Evolutionary conservation across 805 yeast genomes (phyloP).

Genomic region (Wickerhamiella alocasiicola): DNA sequence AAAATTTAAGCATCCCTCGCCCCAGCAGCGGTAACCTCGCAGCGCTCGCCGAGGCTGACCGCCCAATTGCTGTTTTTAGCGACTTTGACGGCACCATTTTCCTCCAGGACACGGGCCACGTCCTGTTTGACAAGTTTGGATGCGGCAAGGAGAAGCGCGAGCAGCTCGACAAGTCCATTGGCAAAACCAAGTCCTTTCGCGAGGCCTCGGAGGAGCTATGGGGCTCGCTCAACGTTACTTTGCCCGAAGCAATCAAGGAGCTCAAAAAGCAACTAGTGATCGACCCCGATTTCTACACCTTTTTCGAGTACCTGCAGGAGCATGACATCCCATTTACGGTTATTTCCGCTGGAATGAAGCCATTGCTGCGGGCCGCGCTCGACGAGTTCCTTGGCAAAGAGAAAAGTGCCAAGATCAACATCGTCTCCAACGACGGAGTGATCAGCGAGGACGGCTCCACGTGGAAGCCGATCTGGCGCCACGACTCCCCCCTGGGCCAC

Average conservation of each 20-base stretch:
- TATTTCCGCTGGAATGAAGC: slow-evolving; percentile 34
- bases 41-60: slow-evolving; percentile 21
- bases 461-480: slow-evolving; percentile 34
- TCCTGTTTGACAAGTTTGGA: slow-evolving; percentile 33
- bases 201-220: slow-evolving; percentile 34
- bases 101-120: slow-evolving; percentile 35
- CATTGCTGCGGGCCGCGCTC: slow-evolving; percentile 32
- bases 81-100: slow-evolving; percentile 37
- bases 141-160: slow-evolving; percentile 31
- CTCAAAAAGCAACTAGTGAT: slow-evolving; percentile 28
- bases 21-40: slow-evolving; percentile 22
- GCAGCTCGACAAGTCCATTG: slow-evolving; percentile 29
- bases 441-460: slow-evolving; percentile 28
- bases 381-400: slow-evolving; percentile 31
- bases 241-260: slow-evolving; percentile 29
- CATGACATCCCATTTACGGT: slow-evolving; percentile 33
- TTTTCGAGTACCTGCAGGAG: slow-evolving; percentile 29
- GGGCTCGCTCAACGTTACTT: slow-evolving; percentile 32
- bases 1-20: slow-evolving; percentile 20
- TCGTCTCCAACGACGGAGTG: slow-evolving; percentile 32
- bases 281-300: slow-evolving; percentile 31
- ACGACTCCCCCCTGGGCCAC: slow-evolving; percentile 33
- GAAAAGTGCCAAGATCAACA: slow-evolving; percentile 27
- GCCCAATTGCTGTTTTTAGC: slow-evolving; percentile 23
- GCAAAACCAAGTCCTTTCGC: slow-evolving; percentile 29